Percentiles rank a stretch among this genome's conserved stretches.
phyloP scores from a whole-genome alignment of 805 yeast species.

The Kurtzmaniella fragi region DNA sequence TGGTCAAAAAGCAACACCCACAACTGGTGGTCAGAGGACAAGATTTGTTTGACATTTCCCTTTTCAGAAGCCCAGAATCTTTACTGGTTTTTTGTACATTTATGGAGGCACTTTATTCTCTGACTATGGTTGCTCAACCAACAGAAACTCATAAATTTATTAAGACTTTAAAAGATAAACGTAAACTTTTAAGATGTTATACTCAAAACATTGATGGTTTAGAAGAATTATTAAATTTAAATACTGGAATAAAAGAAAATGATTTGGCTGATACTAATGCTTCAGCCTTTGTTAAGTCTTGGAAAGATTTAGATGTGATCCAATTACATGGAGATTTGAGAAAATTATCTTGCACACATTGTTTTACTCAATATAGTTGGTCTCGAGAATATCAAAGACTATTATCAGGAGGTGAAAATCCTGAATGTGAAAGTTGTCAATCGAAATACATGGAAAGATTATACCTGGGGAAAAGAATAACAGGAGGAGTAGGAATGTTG shows the following conservation, averaged over 20 bases:
- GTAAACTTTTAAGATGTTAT: constrained; percentile 75
- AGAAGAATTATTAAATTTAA: constrained; percentile 62
- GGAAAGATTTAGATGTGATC: constrained; percentile 71
- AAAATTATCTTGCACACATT: constrained; percentile 67
- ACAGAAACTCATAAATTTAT: constrained; percentile 83
- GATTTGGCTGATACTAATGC: constrained; percentile 10
- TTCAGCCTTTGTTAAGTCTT: constrained; percentile 29
- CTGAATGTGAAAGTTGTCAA: constrained; percentile 71
- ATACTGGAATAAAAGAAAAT: constrained; percentile 45
- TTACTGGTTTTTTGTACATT: constrained; percentile 77
- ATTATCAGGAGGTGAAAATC: constrained; percentile 60
- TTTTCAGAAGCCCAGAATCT: constrained; percentile 65
- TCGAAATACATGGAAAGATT: constrained; percentile 51
- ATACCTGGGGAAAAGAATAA: constrained; percentile 65
- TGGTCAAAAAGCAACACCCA: constrained; percentile 62
- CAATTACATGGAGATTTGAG: constrained; percentile 91
- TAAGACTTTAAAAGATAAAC: constrained; percentile 50
- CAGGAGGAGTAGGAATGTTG: constrained; percentile 66
- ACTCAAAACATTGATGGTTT: constrained; percentile 94
- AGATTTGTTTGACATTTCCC: constrained; percentile 83
- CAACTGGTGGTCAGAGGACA: constrained; percentile 70
- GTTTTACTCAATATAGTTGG: constrained; percentile 62
- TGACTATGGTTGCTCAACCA: constrained; percentile 64
- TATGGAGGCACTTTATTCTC: constrained; percentile 73
- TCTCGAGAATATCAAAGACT: constrained; percentile 40